phyloP scores from a whole-genome alignment of 2,329 filamentous ascomycete species.

The Calonectria honghensis region DNA sequence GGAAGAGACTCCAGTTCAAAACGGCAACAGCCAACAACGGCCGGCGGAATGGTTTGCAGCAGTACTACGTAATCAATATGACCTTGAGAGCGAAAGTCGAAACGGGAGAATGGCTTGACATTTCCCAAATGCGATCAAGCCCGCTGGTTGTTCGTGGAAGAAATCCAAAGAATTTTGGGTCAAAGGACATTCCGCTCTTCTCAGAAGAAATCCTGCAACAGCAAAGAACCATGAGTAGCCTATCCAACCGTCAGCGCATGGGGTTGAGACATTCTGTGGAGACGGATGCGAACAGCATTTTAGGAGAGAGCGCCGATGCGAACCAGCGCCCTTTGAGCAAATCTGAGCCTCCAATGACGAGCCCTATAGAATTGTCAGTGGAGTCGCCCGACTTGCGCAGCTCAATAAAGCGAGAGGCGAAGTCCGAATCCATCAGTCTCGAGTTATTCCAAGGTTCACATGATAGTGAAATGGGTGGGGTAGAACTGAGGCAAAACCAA shows the following conservation, averaged over 20 bases:
- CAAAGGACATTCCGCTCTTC: slow-evolving; percentile 85
- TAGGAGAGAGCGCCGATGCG: background rate
- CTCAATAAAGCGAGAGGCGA: background rate
- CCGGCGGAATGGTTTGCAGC: slow-evolving; percentile 92
- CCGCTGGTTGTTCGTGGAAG: slow-evolving; percentile 95
- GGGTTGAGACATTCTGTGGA: background rate
- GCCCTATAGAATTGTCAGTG: background rate
- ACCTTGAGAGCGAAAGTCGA: slow-evolving; percentile 85
- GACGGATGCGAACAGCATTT: background rate
- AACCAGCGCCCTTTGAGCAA: background rate
- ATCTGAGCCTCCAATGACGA: background rate
- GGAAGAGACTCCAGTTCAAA: slow-evolving; percentile 96
- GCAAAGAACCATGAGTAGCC: slow-evolving; percentile 61
- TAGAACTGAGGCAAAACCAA: background rate
- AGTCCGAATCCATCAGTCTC: background rate
- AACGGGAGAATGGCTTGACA: slow-evolving; percentile 78
- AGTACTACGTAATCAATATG: slow-evolving; percentile 93
- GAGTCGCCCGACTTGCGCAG: too few species aligned
- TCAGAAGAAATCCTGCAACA: background rate
- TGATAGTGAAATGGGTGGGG: background rate
- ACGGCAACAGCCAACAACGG: slow-evolving; percentile 98
- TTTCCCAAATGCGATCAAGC: slow-evolving; percentile 91
- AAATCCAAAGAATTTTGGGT: slow-evolving; percentile 93
- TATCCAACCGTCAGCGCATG: slow-evolving; percentile 63
- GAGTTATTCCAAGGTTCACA: background rate